Evolutionary conservation across 2,329 filamentous ascomycete genomes (phyloP), one percentile per base, ranked within the genome.

Genomic region (Beauveria australis): DNA sequence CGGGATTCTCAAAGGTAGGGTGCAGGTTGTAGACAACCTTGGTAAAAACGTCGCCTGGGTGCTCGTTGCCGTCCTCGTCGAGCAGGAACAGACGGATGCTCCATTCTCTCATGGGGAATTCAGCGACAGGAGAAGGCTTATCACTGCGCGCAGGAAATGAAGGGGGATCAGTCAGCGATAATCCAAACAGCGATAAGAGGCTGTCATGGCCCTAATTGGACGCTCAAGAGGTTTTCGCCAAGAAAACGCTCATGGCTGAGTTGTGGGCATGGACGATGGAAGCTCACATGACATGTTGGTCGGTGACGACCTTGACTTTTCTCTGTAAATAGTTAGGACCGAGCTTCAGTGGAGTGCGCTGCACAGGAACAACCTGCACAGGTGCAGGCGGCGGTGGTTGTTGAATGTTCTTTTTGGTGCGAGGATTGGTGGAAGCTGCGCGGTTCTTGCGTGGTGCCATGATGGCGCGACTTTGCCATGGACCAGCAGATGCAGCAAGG

Each of bases 21-120:
- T 99, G 94, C 33, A 99, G 83, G 70, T 91, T 89, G 79, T 97
- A 99, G 60, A 88, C 88, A 47, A 89, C 93, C 78, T 96, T 96
- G 72, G 91, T 90, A 78, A 97, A 97, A 74, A 92, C 84, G 66
- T 79, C 90, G 59, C 93, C 92, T 8, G 89, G 83, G 56, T 91
- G 82, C 74, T 95, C 87, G 67, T 94, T 89, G 67, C 92, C 92
- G 64, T 90, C 85, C 68, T 95, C 89, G 66, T 96, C 92, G 60
- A 97, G 74, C 57, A 97, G 75, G 75, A 85, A 91, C 67, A 99
- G 80, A 75, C 89, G 87, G 72, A 97, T 89, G 66, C 84, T 92
- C 94, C 94, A 99, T 76, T 85, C 81, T 73, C 94, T 88, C 85
- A 97, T 92, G 12, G 94, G 94, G 70, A 92, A 96, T 3, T 92